A percentile compares a stretch with the other conserved stretches of the same genome.
phyloP scores from a whole-genome alignment of 768 basidiomycete species.

The Lactarius vividus region DNA sequence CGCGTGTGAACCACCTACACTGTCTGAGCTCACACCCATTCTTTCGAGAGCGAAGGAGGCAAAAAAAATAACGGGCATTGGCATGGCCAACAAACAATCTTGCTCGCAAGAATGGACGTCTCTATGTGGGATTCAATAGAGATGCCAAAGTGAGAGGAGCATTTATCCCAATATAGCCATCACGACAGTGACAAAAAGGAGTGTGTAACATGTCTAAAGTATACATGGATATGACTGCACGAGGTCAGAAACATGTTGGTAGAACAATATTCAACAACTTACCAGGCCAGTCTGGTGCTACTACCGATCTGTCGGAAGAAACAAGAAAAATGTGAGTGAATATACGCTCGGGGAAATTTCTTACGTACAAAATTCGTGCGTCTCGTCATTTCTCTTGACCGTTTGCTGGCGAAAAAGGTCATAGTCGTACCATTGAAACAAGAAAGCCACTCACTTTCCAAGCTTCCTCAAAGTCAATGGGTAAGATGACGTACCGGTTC shows the following conservation, averaged over 20 bases:
- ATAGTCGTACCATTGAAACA: constrained; percentile 36
- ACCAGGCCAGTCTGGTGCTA: constrained; percentile 39
- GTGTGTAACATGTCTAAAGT: constrained; percentile 34
- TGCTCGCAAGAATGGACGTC: constrained; percentile 86
- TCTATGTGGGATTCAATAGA: constrained; percentile 57
- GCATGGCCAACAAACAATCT: constrained; percentile 40
- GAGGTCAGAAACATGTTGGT: constrained; percentile 28
- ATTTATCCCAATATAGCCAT: neutral
- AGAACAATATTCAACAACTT: constrained; percentile 26
- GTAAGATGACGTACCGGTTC: constrained; percentile 96
- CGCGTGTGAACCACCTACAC: constrained; percentile 51
- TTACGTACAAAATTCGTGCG: constrained; percentile 86
- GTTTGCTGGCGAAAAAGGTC: constrained; percentile 63
- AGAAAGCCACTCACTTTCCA: constrained; percentile 92
- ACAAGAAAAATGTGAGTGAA: constrained; percentile 25
- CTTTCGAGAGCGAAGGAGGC: constrained; percentile 37
- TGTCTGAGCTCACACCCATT: constrained; percentile 32
- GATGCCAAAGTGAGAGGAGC: constrained; percentile 89
- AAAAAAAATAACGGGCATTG: constrained; percentile 39
- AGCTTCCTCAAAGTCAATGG: constrained; percentile 97
- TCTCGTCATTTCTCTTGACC: constrained; percentile 95
- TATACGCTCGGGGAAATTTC: constrained; percentile 2
- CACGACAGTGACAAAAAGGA: constrained; percentile 8
- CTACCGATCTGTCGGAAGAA: constrained; percentile 24
- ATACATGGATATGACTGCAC: constrained; percentile 35